phyloP scores from a whole-genome alignment of 1,139 yeast genomes.

The Kazachstania sp. region DNA sequence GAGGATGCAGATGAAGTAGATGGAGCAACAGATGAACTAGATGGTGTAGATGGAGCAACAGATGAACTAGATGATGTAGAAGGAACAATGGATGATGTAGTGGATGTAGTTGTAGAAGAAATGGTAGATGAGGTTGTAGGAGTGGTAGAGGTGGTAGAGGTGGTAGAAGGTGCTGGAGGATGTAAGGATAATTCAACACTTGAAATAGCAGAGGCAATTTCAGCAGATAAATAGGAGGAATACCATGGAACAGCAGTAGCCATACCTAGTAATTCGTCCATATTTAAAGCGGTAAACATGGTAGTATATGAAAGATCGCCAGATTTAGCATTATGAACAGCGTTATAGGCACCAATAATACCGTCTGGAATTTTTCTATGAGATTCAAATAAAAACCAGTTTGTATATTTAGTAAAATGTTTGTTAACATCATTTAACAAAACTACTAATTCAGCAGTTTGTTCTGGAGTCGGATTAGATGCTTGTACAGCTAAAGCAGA shows the following conservation, averaged over 20 bases:
- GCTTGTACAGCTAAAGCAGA: constrained; percentile 1
- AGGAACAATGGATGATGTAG: not conserved
- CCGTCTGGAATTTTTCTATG: constrained; percentile 4
- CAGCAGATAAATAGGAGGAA: constrained; percentile 5
- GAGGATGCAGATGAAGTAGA: not conserved
- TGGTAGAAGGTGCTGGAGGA: not conserved
- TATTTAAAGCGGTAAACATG: constrained; percentile 5
- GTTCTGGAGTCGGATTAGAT: constrained; percentile 1
- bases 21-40: not conserved
- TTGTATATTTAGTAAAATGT: constrained; percentile 1
- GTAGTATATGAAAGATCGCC: constrained; percentile 7
- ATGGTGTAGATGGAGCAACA: not conserved
- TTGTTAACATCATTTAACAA: constrained; percentile 4
- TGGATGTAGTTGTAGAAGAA: not conserved
- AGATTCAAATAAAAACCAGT: constrained; percentile 5
- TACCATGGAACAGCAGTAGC: constrained; percentile 9
- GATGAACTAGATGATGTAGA: not conserved
- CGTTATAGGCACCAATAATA: constrained; percentile 2
- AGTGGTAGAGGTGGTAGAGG: not conserved
- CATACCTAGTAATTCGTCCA: constrained; percentile 1
- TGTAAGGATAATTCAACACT: not conserved
- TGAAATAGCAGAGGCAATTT: constrained; percentile 1
- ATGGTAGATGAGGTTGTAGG: not conserved
- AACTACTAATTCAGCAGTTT: constrained; percentile 5
- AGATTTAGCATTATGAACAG: constrained; percentile 1